Evolutionary conservation across 2,329 filamentous ascomycete genomes (phyloP).

Genomic region (Sclerotinia trifoliorum): DNA sequence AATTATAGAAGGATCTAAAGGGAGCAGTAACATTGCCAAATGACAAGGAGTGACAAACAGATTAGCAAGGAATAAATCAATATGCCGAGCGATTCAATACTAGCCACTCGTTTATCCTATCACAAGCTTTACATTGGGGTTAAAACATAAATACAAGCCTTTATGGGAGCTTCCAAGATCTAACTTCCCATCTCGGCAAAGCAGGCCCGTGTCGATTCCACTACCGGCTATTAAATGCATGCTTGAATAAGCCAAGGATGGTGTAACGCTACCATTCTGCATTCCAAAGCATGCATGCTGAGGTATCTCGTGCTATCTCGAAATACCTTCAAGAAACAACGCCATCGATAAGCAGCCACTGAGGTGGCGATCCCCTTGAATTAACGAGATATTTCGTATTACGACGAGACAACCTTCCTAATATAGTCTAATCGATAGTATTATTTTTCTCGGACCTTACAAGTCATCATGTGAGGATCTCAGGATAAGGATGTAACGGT

Average conservation of each 20-base stretch:
- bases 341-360: not conserved
- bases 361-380: not conserved
- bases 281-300: not conserved
- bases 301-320: slow-evolving; percentile 5
- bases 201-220: slow-evolving; percentile 19
- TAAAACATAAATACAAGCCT: slow-evolving; percentile 1
- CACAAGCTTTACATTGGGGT: not conserved
- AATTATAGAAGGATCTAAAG: not conserved
- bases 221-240: not conserved
- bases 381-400: not conserved
- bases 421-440: not conserved
- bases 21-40: not conserved
- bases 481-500: slow-evolving; percentile 4
- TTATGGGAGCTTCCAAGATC: not conserved
- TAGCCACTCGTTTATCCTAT: not conserved
- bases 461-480: not conserved
- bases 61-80: not conserved
- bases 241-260: not conserved
- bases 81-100: not conserved
- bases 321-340: slow-evolving; percentile 11
- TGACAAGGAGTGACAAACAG: not conserved
- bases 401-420: slow-evolving; percentile 19
- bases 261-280: not conserved
- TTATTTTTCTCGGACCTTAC: not conserved
- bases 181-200: slow-evolving; percentile 20